Conservation (phyloP, 108 stramenopile genomes). For the Nitzschia palea region DNA sequence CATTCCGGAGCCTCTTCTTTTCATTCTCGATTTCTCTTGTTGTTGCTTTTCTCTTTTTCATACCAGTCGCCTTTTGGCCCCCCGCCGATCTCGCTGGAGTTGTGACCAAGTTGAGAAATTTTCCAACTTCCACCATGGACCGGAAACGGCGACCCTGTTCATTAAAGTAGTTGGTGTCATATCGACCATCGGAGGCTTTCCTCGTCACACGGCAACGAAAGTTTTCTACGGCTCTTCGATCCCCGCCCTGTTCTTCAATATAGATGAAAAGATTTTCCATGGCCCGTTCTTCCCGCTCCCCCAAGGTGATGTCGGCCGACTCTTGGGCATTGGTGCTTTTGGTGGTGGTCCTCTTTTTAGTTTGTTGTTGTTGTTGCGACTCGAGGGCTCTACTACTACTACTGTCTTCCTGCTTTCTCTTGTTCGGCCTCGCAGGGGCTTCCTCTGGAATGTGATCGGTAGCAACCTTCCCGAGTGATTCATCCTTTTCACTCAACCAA, state of each 20-base stretch:
- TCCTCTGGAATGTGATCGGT: slow-evolving; percentile 41
- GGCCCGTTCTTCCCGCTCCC: slow-evolving; percentile 72
- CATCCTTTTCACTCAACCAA: slow-evolving; percentile 69
- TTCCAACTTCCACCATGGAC: slow-evolving; percentile 75
- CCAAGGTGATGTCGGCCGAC: slow-evolving; percentile 39
- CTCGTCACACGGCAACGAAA: slow-evolving; percentile 40
- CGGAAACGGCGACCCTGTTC: slow-evolving; percentile 67
- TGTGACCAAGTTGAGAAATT: slow-evolving; percentile 60
- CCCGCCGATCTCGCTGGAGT: slow-evolving; percentile 35
- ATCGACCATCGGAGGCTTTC: slow-evolving; percentile 60
- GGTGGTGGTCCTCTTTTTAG: neutral
- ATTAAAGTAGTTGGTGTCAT: slow-evolving; percentile 70
- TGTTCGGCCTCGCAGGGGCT: slow-evolving; percentile 26
- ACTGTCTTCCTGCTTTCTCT: slow-evolving; percentile 32
- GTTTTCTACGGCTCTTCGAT: slow-evolving; percentile 14
- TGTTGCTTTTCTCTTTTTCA: slow-evolving; percentile 30
- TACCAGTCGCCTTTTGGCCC: slow-evolving; percentile 16
- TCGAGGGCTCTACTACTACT: slow-evolving; percentile 16
- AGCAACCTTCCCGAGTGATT: slow-evolving; percentile 56
- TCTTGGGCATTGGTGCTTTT: slow-evolving; percentile 17
- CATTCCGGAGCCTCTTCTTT: slow-evolving; percentile 70
- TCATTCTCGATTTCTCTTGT: slow-evolving; percentile 58
- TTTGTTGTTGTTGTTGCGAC: neutral
- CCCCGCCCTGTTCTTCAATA: slow-evolving; percentile 72
- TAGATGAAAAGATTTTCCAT: slow-evolving; percentile 58